Evolutionary conservation across 2,329 filamentous ascomycete species (phyloP), one percentile per base, ranked within the genome.

Genomic region (Elsinoe batatas): DNA sequence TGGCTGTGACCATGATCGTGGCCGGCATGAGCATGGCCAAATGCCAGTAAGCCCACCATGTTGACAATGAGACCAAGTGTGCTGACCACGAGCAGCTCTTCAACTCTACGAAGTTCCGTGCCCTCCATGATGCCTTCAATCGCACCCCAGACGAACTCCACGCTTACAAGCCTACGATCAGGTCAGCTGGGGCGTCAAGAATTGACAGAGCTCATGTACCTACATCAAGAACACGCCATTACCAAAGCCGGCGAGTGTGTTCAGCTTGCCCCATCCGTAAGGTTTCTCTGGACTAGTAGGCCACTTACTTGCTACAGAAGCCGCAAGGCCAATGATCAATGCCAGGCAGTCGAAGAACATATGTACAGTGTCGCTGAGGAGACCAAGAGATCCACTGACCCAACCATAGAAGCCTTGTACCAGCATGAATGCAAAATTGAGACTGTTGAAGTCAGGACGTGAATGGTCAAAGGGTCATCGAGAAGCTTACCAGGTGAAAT

Each of bases 321-420:
- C 93, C 63, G 91, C 85, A 8, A 98, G 76, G 10, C 93, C 93
- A 35, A 98, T 90, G 1, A 88, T 82, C 26, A 98, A 79, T 17
- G 91, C 93, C 35, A 96, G 83, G 63, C 93, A 98, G 71, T 98
- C 93, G 64, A 98, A 97, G 65, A 98, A 91, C 93, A 98, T 98
- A 72, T 98, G 93, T 60, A 98, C 93, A 65, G 91, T 97, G 71
- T 98, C 93, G 62, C 90, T 95, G 15, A 98, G 80, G n/a, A 98
- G 78, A 2, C 93, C 93, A 4, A 98, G 75, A 0, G 93, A 98
- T 62, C 95, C 91, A 3, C 90, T 97, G 10, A 93, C 74, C 64
- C 93, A 94, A 49, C 93, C 93, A 66, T 98, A 98, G 59, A 91
- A 89, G 38, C 91, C 87, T 65, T 98, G 93, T 1, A 98, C 82